Evolutionary conservation across 23 red algal genomes (phyloP).

Genomic region (Cyanidium caldarium): DNA sequence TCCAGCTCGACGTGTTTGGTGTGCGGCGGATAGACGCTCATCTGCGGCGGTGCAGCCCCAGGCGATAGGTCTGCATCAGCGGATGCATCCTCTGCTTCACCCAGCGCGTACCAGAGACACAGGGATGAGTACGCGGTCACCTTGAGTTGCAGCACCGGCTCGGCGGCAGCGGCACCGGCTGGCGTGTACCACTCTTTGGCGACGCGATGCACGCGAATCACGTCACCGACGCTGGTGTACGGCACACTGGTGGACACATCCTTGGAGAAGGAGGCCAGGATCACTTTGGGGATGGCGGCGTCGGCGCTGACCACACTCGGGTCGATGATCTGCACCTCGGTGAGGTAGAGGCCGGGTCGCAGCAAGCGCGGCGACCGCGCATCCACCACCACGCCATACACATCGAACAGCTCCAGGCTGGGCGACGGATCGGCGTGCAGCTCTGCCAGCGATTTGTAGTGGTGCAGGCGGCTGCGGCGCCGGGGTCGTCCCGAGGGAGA

Average conservation of each 20-base stretch:
- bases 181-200: not conserved
- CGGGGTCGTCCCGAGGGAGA: too few species aligned
- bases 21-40: not conserved
- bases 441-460: not conserved
- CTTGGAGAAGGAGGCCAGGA: not conserved
- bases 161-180: not conserved
- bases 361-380: not conserved
- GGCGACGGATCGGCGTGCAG: not conserved
- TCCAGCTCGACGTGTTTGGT: not conserved
- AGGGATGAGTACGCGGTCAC: not conserved
- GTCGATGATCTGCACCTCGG: not conserved
- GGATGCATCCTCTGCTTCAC: not conserved
- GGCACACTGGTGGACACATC: not conserved
- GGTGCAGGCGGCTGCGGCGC: too few species aligned
- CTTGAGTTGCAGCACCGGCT: slow-evolving; percentile 1
- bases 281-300: not conserved
- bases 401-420: not conserved
- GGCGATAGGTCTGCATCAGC: not conserved
- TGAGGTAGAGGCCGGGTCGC: not conserved
- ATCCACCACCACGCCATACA: slow-evolving; percentile 1
- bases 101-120: not conserved
- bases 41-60: not conserved
- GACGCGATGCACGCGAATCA: not conserved
- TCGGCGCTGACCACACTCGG: not conserved
- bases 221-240: not conserved